Evolutionary conservation across 164 flowering plant genomes (phyloP).

Genomic region (Nelumbo lutea): DNA sequence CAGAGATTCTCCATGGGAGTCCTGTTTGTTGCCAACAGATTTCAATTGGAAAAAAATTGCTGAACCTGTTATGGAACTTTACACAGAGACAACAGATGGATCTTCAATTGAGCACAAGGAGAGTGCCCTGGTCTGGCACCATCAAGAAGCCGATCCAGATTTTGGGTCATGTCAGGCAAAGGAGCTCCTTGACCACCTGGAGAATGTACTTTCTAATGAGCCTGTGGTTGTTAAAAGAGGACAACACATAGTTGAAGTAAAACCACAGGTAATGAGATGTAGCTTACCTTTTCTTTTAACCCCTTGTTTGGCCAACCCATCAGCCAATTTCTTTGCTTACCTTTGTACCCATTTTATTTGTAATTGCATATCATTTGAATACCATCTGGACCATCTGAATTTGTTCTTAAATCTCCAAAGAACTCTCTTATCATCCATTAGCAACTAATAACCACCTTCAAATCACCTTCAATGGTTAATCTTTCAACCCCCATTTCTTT

Average conservation of each 20-base stretch:
- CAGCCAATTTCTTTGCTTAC: no score
- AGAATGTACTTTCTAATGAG: background rate
- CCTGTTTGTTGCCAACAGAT: background rate
- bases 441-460: no score
- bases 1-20: background rate
- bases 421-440: no score
- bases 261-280: background rate
- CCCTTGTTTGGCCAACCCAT: no score
- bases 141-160: conserved; percentile 2
- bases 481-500: no score
- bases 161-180: conserved; percentile 1
- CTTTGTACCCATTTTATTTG: no score
- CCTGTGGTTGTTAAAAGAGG: conserved; percentile 1
- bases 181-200: conserved; percentile 2
- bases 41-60: background rate
- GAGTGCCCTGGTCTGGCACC: conserved; percentile 1
- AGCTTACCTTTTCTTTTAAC: no score
- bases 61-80: background rate
- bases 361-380: no score
- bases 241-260: conserved; percentile 1
- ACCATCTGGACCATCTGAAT: no score
- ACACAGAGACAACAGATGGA: background rate
- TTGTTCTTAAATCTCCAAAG: no score
- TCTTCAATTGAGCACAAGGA: background rate
- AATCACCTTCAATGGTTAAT: no score